Evolutionary conservation across 257 asterid species (phyloP).

Genomic region (Verbascum thapsus): DNA sequence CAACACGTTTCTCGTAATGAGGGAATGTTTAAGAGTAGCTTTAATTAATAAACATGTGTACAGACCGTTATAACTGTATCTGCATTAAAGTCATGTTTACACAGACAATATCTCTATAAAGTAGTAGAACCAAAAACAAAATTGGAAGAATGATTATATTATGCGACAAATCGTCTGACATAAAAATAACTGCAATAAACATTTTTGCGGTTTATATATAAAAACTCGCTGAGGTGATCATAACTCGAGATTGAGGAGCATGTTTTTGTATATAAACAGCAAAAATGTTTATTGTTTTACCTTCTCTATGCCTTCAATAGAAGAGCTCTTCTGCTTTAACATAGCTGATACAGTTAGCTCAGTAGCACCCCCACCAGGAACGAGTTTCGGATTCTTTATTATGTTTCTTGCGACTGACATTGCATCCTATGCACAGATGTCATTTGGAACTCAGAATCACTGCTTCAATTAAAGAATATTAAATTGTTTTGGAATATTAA

Average conservation of each 20-base stretch:
- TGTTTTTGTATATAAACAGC: not conserved
- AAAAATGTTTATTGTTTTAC: slow-evolving; percentile 33
- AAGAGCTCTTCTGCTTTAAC: slow-evolving; percentile 84
- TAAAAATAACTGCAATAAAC: not conserved
- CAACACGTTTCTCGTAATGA: not conserved
- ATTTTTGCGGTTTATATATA: no score
- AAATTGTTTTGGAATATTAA: not conserved
- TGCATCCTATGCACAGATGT: slow-evolving; percentile 68
- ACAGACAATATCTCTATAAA: not conserved
- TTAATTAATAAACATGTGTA: not conserved
- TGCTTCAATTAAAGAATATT: no score
- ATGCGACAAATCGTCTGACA: not conserved
- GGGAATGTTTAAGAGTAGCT: not conserved
- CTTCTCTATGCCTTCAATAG: slow-evolving; percentile 95
- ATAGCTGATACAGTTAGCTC: slow-evolving; percentile 94
- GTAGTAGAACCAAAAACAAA: not conserved
- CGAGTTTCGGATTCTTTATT: slow-evolving; percentile 87
- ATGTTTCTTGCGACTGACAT: slow-evolving; percentile 97
- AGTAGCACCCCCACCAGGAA: slow-evolving; percentile 98
- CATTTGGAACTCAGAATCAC: slow-evolving; percentile 20
- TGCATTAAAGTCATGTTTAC: not conserved
- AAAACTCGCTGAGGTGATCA: not conserved
- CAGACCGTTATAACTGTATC: not conserved
- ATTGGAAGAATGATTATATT: not conserved
- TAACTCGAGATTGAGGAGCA: not conserved